These are phyloP conservation scores for Amorphotheca resinae DNA, from an alignment of 495 filamentous ascomycete genomes.

Conservation along the genomic window DNA sequence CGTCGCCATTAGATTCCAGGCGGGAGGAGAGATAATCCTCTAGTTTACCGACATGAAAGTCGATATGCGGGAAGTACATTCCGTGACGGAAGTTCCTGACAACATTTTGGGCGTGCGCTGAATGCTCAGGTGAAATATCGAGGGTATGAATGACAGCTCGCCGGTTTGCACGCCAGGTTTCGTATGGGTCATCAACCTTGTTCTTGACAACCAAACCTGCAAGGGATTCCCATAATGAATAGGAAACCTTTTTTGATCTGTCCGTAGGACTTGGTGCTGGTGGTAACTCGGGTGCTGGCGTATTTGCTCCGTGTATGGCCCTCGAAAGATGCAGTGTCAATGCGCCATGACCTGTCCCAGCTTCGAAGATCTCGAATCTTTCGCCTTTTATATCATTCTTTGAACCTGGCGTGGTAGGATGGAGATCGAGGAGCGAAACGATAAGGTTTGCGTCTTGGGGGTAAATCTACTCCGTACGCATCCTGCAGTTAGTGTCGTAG, in stretches of 20 bases:
- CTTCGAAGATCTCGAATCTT: slow-evolving; percentile 60
- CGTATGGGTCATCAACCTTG: slow-evolving; percentile 2
- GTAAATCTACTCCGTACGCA: slow-evolving; percentile 57
- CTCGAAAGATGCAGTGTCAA: slow-evolving; percentile 60
- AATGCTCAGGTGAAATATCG: slow-evolving; percentile 46
- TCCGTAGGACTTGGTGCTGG: not conserved
- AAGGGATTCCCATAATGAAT: slow-evolving; percentile 17
- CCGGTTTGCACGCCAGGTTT: slow-evolving; percentile 37
- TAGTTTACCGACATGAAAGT: slow-evolving; percentile 59
- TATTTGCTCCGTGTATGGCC: slow-evolving; percentile 65
- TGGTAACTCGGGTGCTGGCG: slow-evolving; percentile 18
- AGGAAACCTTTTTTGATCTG: too few relatives aligned
- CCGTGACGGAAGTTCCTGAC: slow-evolving; percentile 55
- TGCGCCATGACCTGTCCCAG: slow-evolving; percentile 68
- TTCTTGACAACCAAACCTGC: slow-evolving; percentile 17
- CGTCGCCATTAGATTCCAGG: slow-evolving; percentile 24
- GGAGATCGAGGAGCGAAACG: slow-evolving; percentile 60
- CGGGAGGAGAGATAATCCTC: slow-evolving; percentile 47
- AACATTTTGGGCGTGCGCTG: slow-evolving; percentile 44
- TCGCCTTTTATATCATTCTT: slow-evolving; percentile 18
- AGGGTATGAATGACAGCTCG: slow-evolving; percentile 60
- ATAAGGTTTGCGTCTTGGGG: slow-evolving; percentile 59
- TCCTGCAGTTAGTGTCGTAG: slow-evolving; percentile 7
- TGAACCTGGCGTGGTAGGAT: slow-evolving; percentile 31
- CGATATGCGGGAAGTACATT: slow-evolving; percentile 51